Evolutionary conservation across 2,329 filamentous ascomycete genomes (phyloP), one percentile per base, ranked within the genome.

Genomic region (Claviceps cyperi): DNA sequence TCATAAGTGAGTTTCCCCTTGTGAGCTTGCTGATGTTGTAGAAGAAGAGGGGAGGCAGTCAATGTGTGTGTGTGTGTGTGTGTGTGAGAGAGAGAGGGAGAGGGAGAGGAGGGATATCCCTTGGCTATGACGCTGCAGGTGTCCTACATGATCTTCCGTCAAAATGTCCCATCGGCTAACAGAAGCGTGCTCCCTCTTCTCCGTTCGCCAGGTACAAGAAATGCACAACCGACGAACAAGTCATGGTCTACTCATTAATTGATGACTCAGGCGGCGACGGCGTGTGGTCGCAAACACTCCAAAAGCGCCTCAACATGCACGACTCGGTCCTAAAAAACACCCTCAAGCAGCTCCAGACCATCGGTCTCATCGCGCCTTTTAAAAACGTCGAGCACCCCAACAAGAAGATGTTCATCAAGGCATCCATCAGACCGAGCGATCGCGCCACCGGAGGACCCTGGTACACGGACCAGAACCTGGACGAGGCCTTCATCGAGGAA

Each of bases 381-480:
- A 92, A 91, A 69, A 92, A 84, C 65, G 89, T 94, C 67, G 89
- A 94, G 69, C 83, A 86, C 62, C 87, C 88, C 28, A 86, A 83
- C 57, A 85, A 92, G 63, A 95, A 94, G 69, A 95, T 94, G 77
- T 98, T 92, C 74, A 94, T 98, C 76, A 83, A 95, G 61, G 80
- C 83, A 49, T 83, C 83, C 54, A 77, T 98, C 53, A 80, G 81
- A 11, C 91, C 92, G 0, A 87, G 84, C 49, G 90, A 96, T 54
- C 85, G 92, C 54, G 86, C 94, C 45, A 94, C 89, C 0, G 92
- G 92, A 46, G 92, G 92, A 1, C 85, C 88, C 8, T 98, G 91
- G 87, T 96, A 92, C 65, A 90, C 86, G 7, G 89, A 95, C 55
- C 86, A 88, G 48, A 85, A 90, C 56, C 76, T 97, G 13, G 92